These are phyloP conservation scores for Trametes punicea DNA, from an alignment of 768 basidiomycete genomes.

Conservation along the genomic window DNA sequence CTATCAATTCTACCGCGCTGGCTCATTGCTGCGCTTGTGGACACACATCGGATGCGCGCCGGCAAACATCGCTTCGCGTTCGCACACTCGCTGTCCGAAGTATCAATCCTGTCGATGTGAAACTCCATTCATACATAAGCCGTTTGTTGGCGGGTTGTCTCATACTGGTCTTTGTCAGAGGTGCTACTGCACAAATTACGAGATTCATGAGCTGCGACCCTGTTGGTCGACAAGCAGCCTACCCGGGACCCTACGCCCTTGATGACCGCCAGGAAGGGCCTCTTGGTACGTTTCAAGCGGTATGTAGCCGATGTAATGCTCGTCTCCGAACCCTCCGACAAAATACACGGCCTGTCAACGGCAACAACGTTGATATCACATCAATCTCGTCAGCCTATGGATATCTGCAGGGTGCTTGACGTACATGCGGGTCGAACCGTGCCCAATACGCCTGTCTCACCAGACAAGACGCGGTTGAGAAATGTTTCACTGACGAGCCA, in stretches of 20 bases:
- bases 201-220: neutral
- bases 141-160: neutral
- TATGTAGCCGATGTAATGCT: constrained; percentile 51
- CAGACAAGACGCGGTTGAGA: constrained; percentile 5
- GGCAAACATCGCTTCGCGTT: too few species aligned
- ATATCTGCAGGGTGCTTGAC: constrained; percentile 19
- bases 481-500: constrained; percentile 2
- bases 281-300: constrained; percentile 43
- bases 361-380: neutral
- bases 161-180: neutral
- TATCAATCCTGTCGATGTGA: neutral
- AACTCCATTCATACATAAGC: neutral
- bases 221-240: constrained; percentile 21
- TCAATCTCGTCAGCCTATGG: neutral
- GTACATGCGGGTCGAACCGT: constrained; percentile 50
- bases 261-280: constrained; percentile 16
- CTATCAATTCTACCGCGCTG: neutral
- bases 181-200: neutral
- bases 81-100: too few species aligned
- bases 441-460: constrained; percentile 48
- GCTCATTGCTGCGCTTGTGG: neutral
- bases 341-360: constrained; percentile 45
- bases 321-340: constrained; percentile 52
- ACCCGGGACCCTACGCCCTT: constrained; percentile 14
- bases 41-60: neutral